Base-by-base conservation (phyloP, 2,329 filamentous ascomycete species). In the Neofusicoccum cordaticola region DNA sequence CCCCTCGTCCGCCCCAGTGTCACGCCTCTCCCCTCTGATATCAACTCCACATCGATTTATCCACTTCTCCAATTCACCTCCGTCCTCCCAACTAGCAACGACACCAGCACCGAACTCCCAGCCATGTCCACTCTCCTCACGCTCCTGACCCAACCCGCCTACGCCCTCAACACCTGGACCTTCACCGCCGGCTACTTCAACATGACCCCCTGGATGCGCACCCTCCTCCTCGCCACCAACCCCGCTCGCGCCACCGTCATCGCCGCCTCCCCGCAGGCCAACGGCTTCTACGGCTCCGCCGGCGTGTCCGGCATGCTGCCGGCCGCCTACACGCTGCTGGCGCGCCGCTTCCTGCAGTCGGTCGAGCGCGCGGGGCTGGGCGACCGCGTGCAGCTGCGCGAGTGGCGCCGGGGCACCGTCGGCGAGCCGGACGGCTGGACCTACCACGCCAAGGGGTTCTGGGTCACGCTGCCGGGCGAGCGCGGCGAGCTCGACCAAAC, bases 141-240 rank as follows among this genome's bases (percentile, higher is more conserved):
- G 44, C 84, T 96, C 31, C 84, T 97, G 3, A 84, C 89, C 0
- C 79, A 77, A 0, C 84, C 90, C 0, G 79, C 83, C 5, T 90
- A 92, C 71, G 80, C 83, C 9, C 84, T 86, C 39, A 91, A 90
- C 0, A 89, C 87, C 13, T 99, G 95, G 95, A 95, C 92, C 0
- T 98, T 99, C 76, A 98, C 95, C 0, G 95, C 95, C 0, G 95
- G 95, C 61, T 99, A 99, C 80, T 99, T 99, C 81, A 99, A 99
- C 80, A 96, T 96, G 64, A 93, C 93, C 6, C 90, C 93, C 0
- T 88, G 89, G 3, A 86, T 98, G 19, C 93, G 91, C 2, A 86
- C 88, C 44, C 85, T 97, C 0, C 83, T 99, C 0, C 87, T 99
- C 37, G 82, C 84, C 6, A 93, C 92, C 0, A 85, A 88, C 1